Conservation (phyloP, 2,329 filamentous ascomycete species). For the Fusarium cyanostomum region DNA sequence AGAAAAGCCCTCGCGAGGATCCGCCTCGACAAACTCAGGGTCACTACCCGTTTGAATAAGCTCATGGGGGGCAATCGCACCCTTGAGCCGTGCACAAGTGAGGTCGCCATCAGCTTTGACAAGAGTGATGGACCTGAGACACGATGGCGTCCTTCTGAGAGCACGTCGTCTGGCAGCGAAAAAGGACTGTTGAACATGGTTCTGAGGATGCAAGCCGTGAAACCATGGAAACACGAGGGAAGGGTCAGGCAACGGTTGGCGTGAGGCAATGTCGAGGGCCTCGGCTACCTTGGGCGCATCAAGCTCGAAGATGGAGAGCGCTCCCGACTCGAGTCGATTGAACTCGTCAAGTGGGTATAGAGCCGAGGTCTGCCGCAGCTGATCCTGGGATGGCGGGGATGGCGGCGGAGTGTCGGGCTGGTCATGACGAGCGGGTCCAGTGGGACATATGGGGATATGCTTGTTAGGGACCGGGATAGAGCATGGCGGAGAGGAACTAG, state of each 20-base stretch:
- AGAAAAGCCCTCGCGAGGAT: slow-evolving; percentile 90
- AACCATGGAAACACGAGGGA: slow-evolving; percentile 95
- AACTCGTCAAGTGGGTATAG: slow-evolving; percentile 78
- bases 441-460: slow-evolving; percentile 88
- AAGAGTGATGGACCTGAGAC: slow-evolving; percentile 81
- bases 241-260: slow-evolving; percentile 84
- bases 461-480: slow-evolving; percentile 78
- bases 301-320: slow-evolving; percentile 76
- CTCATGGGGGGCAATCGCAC: slow-evolving; percentile 84
- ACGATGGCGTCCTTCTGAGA: slow-evolving; percentile 74
- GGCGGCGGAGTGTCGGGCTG: slow-evolving; percentile 70
- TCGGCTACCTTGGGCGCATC: slow-evolving; percentile 72
- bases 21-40: slow-evolving; percentile 79
- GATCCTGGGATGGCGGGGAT: slow-evolving; percentile 71
- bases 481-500: slow-evolving; percentile 40
- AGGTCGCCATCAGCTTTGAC: slow-evolving; percentile 91
- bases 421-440: slow-evolving; percentile 70
- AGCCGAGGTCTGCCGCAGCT: slow-evolving; percentile 70
- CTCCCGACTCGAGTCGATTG: slow-evolving; percentile 58
- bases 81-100: slow-evolving; percentile 78
- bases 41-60: slow-evolving; percentile 66
- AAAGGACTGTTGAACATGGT: slow-evolving; percentile 88
- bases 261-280: slow-evolving; percentile 78
- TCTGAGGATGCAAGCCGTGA: slow-evolving; percentile 89
- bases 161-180: slow-evolving; percentile 81